phyloP scores from a whole-genome alignment of 2,329 filamentous ascomycete genomes.

The Hypomyces perniciosus region DNA sequence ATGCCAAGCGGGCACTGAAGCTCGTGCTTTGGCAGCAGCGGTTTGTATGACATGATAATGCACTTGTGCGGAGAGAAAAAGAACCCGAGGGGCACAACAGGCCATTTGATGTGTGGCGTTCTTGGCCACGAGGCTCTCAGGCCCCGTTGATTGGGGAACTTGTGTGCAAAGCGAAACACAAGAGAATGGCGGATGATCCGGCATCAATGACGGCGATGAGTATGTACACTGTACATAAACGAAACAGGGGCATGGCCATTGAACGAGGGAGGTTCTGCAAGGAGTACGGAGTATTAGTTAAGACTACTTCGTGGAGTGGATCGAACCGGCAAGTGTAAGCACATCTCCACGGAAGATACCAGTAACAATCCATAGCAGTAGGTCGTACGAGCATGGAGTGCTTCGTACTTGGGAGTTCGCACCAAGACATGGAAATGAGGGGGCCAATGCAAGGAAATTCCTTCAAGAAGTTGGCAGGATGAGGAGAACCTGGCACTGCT shows the following conservation, averaged over 20 bases:
- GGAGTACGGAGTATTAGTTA: no score
- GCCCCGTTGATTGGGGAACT: neutral
- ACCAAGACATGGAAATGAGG: no score
- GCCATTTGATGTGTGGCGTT: neutral
- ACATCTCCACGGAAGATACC: neutral
- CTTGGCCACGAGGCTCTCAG: neutral
- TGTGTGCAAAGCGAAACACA: no score
- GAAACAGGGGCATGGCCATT: no score
- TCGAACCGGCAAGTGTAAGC: neutral
- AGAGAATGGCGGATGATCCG: neutral
- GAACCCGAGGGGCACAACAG: no score
- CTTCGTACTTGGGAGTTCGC: no score
- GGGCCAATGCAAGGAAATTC: no score
- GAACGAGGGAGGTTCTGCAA: no score
- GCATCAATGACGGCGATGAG: neutral
- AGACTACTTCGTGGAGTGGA: neutral
- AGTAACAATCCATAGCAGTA: neutral
- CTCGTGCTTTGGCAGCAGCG: no score
- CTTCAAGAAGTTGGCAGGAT: neutral
- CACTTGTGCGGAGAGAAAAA: no score
- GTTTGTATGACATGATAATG: no score
- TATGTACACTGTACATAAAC: neutral
- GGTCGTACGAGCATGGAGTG: no score
- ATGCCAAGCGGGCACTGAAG: neutral
- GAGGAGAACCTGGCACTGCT: neutral